Evolutionary conservation across 345 rosid genomes (phyloP).

Genomic region (Euphorbia tirucalli): DNA sequence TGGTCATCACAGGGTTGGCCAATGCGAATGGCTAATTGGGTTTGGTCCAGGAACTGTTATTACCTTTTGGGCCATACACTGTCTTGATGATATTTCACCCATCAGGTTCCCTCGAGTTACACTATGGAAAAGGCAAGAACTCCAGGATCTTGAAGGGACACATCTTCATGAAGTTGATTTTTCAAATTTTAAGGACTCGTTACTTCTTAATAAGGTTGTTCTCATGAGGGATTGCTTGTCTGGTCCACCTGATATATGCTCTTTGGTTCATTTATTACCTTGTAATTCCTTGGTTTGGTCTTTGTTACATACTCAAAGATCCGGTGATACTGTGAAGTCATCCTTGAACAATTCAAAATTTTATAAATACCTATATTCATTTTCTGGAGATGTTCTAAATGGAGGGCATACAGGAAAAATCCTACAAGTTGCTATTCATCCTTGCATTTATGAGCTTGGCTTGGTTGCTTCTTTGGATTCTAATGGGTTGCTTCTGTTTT

Average conservation of each 20-base stretch:
- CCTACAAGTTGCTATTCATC: constrained; percentile 62
- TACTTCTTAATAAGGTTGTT: constrained; percentile 53
- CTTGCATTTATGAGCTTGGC: constrained; percentile 44
- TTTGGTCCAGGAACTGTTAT: constrained; percentile 64
- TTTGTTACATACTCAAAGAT: constrained; percentile 37
- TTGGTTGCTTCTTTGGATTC: constrained; percentile 75
- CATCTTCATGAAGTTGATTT: constrained; percentile 32
- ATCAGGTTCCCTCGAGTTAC: constrained; percentile 72
- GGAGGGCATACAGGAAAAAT: constrained; percentile 65
- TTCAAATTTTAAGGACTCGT: constrained; percentile 31
- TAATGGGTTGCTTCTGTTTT: constrained; percentile 67
- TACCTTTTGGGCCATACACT: constrained; percentile 83
- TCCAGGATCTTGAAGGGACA: constrained; percentile 34
- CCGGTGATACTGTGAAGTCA: constrained; percentile 31
- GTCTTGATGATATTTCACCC: constrained; percentile 80
- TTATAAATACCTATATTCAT: constrained; percentile 31
- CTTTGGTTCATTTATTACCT: constrained; percentile 50
- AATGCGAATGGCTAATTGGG: constrained; percentile 87
- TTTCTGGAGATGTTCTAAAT: constrained; percentile 39
- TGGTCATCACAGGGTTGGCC: constrained; percentile 45
- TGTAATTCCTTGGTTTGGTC: constrained; percentile 57
- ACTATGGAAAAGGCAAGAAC: constrained; percentile 59
- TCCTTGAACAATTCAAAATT: constrained; percentile 33
- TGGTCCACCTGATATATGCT: constrained; percentile 63
- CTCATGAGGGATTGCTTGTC: constrained; percentile 47